Evolutionary conservation across 2,329 filamentous ascomycete species (phyloP), one percentile per base, ranked within the genome.

Genomic region (Botryotinia convoluta): DNA sequence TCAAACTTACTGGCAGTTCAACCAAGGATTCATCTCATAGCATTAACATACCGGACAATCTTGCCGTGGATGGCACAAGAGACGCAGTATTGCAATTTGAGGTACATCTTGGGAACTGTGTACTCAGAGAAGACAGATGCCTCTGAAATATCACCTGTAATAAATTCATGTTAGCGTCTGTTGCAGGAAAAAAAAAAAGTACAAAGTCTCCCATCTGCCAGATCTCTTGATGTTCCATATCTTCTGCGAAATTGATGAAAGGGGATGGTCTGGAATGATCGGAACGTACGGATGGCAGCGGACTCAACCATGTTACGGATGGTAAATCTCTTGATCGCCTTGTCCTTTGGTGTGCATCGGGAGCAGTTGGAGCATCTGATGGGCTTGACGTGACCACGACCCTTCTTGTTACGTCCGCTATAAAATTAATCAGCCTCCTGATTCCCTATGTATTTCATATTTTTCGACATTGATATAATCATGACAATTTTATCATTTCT

Each of bases 281-380:
- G 22, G 39, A 57, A 93, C 95, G 83, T 95, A 98, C 97, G 96
- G 86, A 99, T 98, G 84, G 96, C 96, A 84, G 97, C 96, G 83
- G 95, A 98, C 89, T 99, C 96, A 81, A 99, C 96, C 96, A 99
- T 99, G 93, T 99, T 98, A 86, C 95, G 93, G 91, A 98, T 93
- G 88, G 96, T 99, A 91, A 99, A 99, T 88, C 96, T 91, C 94
- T 99, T 99, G 91, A 99, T 98, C 81, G 97, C 96, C 94, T 99
- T 99, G 84, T 99, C 96, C 92, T 99, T 99, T 75, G 73, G 84
- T 78, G 79, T 86, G 86, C 84, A 91, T 85, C 83, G 88, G 81
- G 88, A 94, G 91, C 88, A 96, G 91, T 91, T 94, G 87, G 89
- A 93, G 92, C 88, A 96, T 85, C 91, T 93, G 88, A 99, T 97